Evolutionary conservation across 352 stramenopile species (phyloP).

Genomic region (Hyphochytrium catenoides): DNA sequence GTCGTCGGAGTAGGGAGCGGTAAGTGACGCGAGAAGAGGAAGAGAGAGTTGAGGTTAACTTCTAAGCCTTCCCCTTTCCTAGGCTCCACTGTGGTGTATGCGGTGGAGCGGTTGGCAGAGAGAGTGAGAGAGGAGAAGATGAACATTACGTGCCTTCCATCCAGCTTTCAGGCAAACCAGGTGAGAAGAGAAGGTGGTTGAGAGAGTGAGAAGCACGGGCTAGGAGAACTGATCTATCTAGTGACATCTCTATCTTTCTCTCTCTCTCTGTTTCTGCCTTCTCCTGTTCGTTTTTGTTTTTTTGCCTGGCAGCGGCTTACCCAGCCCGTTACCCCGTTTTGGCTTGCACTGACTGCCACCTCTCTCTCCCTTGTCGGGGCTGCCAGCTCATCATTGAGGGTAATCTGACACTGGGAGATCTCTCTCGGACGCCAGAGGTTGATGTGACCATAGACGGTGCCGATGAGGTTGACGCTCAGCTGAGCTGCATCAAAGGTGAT

Average conservation of each 20-base stretch:
- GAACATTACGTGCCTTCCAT: conserved; percentile 89
- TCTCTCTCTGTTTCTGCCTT: conserved; percentile 31
- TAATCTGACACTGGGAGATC: conserved; percentile 40
- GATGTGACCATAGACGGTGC: conserved; percentile 97
- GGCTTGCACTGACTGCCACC: too few species aligned
- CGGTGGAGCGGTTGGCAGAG: conserved; percentile 84
- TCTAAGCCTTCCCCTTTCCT: background rate
- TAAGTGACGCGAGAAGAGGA: conserved; percentile 1
- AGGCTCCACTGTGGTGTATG: conserved; percentile 91
- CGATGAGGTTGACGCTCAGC: conserved; percentile 85
- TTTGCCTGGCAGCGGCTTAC: too few species aligned
- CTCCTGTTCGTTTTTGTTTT: too few species aligned
- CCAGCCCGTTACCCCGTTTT: background rate
- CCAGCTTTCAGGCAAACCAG: conserved; percentile 89
- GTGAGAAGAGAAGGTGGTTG: too few species aligned
- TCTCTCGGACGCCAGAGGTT: conserved; percentile 59
- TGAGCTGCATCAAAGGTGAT: conserved; percentile 92
- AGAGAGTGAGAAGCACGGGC: too few species aligned
- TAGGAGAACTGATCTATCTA: too few species aligned
- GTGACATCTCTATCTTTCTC: background rate
- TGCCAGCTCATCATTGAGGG: conserved; percentile 53
- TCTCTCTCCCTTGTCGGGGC: background rate
- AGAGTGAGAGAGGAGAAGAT: conserved; percentile 69
- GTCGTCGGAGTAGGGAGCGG: conserved; percentile 89
- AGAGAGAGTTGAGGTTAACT: background rate